Evolutionary conservation across 2,329 filamentous ascomycete species (phyloP), one percentile per base, ranked within the genome.

Genomic region (Fusarium newnesense): DNA sequence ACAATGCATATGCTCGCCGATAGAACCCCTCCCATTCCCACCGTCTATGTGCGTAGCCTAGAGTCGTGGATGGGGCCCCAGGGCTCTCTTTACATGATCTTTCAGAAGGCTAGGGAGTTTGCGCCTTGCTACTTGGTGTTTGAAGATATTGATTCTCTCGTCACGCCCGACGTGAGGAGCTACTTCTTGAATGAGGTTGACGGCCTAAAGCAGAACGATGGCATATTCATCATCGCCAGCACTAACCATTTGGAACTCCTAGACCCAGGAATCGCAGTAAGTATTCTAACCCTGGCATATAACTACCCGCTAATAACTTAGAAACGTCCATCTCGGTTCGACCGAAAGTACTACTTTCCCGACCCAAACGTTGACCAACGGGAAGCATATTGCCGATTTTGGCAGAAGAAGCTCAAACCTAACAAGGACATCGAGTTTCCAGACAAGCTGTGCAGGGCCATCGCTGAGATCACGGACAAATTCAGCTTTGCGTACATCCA

Each of bases 401-500:
- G 47, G 30, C 47, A 34, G 47, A 34, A 50, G 16, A 50, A 50
- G 6, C 47, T 50, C 0, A 19, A 34, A 1, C 5, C 15, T 0
- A 50, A 50, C 6, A 34, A 34, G 4, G 21, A 24, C 5, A 50
- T 50, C 7, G 47, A 50, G 11, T 50, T 50, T 3, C 47, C 47
- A 0, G 47, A 50, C 11, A 19, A 34, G 30, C 5, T 50, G 5
- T 50, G 47, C 47, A 34, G 21, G 8, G 47, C 47, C 21, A 50
- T 50, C 10, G 47, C 47, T 2, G 47, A 50, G 21, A 34, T 50
- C 21, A 50, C 47, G 2, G 47, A 50, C 11, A 50, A 50, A 4
- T 50, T 50, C 8, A 50, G 47, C 21, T 50, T 50, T 34, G 47
- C 47, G 16, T 50, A 50, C 16, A 50, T 50, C 47, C 47, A 50